A percentile compares a stretch with the other conserved stretches of the same genome.
phyloP scores from a whole-genome alignment of 1,139 yeast species.

The Geotrichum macrosporum region DNA sequence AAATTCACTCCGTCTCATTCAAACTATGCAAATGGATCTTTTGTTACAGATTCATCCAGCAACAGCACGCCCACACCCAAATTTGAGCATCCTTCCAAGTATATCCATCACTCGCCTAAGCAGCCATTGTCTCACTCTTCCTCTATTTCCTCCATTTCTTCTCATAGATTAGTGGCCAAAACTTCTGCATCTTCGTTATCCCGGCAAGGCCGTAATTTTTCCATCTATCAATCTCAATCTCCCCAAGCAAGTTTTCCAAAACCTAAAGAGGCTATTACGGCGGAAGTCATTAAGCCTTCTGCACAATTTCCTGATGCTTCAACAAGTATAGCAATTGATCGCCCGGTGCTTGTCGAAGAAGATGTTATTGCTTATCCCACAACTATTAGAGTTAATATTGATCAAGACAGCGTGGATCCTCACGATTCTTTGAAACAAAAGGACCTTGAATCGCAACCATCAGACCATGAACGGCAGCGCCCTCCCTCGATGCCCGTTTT shows the following conservation, averaged over 20 bases:
- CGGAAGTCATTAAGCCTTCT: not conserved
- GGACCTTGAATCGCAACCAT: not conserved
- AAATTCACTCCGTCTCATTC: slow-evolving; percentile 11
- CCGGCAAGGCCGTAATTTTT: slow-evolving; percentile 14
- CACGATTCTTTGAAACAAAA: not conserved
- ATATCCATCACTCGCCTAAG: slow-evolving; percentile 8
- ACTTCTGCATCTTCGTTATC: slow-evolving; percentile 9
- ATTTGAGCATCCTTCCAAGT: slow-evolving; percentile 2
- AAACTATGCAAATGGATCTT: slow-evolving; percentile 6
- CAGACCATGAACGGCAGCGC: not conserved
- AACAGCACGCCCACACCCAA: slow-evolving; percentile 15
- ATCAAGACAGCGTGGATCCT: slow-evolving; percentile 4
- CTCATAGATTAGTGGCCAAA: slow-evolving; percentile 13
- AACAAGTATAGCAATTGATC: slow-evolving; percentile 16
- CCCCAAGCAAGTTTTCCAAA: not conserved
- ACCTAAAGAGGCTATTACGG: not conserved
- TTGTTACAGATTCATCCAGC: slow-evolving; percentile 9
- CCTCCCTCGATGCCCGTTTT: not conserved
- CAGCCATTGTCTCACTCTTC: slow-evolving; percentile 6
- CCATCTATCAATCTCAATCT: slow-evolving; percentile 7
- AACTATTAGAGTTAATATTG: too few relatives aligned
- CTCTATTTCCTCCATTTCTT: slow-evolving; percentile 7
- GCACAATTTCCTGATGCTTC: slow-evolving; percentile 1
- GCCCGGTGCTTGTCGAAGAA: slow-evolving; percentile 5
- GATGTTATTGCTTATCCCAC: slow-evolving; percentile 9